A percentile compares a stretch with the other conserved stretches of the same genome.
phyloP scores from a whole-genome alignment of 768 basidiomycete species.

The Gymnopilus junonius region DNA sequence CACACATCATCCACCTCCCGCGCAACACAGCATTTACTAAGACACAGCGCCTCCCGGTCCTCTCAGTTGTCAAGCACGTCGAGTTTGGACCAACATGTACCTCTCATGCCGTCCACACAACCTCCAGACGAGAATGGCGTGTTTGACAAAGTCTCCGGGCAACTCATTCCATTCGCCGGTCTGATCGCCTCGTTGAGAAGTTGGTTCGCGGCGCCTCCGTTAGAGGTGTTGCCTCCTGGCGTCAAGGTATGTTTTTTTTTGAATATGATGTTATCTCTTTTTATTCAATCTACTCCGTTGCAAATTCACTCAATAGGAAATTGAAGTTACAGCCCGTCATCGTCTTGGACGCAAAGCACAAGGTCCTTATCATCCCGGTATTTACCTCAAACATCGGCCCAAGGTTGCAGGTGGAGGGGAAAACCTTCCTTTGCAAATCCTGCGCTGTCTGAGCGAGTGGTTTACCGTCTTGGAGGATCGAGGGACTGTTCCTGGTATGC shows the following conservation, averaged over 20 bases:
- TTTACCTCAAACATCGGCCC: constrained; percentile 39
- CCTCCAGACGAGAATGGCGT: constrained; percentile 25
- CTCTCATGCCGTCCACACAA: constrained; percentile 44
- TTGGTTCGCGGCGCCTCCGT: constrained; percentile 20
- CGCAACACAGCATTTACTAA: constrained; percentile 6
- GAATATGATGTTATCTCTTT: neutral
- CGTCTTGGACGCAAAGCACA: constrained; percentile 34
- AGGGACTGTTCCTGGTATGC: constrained; percentile 57
- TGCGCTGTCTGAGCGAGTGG: constrained; percentile 63
- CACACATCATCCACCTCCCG: constrained; percentile 6
- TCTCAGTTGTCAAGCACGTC: constrained; percentile 27
- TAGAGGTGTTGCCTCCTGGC: constrained; percentile 22
- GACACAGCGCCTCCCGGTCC: constrained; percentile 20
- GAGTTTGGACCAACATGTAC: constrained; percentile 31
- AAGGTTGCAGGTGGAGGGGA: constrained; percentile 47
- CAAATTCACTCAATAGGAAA: neutral
- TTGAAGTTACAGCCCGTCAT: neutral
- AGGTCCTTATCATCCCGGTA: constrained; percentile 37
- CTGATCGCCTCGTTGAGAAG: constrained; percentile 27
- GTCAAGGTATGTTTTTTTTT: constrained; percentile 8
- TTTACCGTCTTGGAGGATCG: constrained; percentile 60
- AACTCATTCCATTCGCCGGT: constrained; percentile 46
- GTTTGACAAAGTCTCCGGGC: constrained; percentile 35
- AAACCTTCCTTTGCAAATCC: constrained; percentile 61
- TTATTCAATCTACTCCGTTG: neutral